These are phyloP conservation scores for Tulasnella calospora DNA, from an alignment of 768 basidiomycete genomes.

Conservation along the genomic window DNA sequence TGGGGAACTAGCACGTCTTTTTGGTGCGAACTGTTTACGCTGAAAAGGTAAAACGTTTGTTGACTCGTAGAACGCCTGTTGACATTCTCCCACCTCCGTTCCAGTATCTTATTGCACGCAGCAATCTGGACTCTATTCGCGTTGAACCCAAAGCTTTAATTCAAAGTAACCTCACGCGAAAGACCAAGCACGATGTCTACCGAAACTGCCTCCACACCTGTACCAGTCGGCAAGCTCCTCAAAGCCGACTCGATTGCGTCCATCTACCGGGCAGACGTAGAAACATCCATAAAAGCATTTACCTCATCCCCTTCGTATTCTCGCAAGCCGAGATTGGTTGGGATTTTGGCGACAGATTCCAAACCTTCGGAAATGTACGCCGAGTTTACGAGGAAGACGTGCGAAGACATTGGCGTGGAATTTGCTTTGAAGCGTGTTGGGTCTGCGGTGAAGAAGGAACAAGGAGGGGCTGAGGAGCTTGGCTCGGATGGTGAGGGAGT, in stretches of 20 bases:
- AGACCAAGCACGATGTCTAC: constrained; percentile 5
- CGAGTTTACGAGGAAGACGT: constrained; percentile 88
- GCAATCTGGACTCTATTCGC: not conserved
- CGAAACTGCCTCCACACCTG: constrained; percentile 2
- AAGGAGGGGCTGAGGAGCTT: constrained; percentile 36
- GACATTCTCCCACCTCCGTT: not conserved
- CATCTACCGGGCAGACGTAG: constrained; percentile 66
- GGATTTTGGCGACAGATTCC: constrained; percentile 81
- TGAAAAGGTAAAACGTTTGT: not conserved
- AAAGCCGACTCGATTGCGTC: constrained; percentile 74
- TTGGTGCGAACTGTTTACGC: not conserved
- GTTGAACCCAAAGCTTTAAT: not conserved
- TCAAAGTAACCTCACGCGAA: not conserved
- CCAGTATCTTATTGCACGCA: not conserved
- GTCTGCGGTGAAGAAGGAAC: constrained; percentile 50
- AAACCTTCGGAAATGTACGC: constrained; percentile 78
- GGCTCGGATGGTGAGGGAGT: constrained; percentile 79
- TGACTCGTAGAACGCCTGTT: not conserved
- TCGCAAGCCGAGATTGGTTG: constrained; percentile 68
- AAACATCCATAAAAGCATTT: constrained; percentile 31
- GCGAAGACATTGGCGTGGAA: constrained; percentile 78
- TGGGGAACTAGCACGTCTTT: not conserved
- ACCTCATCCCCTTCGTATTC: not conserved
- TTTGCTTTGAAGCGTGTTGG: constrained; percentile 77
- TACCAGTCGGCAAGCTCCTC: constrained; percentile 52